Percentiles rank a stretch among this genome's conserved stretches.
These are phyloP conservation scores for Mycena latifolia DNA, from an alignment of 768 basidiomycete genomes.

Conservation along the genomic window DNA sequence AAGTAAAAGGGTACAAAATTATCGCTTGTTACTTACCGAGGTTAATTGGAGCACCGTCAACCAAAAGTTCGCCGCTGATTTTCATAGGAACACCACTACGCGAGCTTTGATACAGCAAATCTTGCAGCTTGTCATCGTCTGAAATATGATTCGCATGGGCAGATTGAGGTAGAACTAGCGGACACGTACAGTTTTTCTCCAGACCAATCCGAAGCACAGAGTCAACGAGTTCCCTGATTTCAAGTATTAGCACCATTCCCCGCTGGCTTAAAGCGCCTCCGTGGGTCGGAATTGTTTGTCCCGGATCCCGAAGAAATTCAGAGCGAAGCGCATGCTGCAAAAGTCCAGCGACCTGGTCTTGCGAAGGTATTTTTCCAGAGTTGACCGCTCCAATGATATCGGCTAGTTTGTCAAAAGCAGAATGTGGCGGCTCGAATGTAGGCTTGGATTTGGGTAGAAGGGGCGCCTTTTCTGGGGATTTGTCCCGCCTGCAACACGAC, in stretches of 20 bases:
- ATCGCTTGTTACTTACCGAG: conserved; percentile 28
- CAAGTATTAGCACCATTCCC: conserved; percentile 44
- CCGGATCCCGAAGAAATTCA: conserved; percentile 38
- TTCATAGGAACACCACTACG: conserved; percentile 38
- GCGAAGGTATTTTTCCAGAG: conserved; percentile 55
- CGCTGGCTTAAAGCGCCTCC: conserved; percentile 45
- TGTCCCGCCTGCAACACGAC: conserved; percentile 33
- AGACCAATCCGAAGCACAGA: conserved; percentile 48
- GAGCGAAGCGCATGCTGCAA: conserved; percentile 44
- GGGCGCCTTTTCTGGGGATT: conserved; percentile 36
- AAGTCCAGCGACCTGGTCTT: conserved; percentile 47
- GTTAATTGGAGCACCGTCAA: conserved; percentile 30
- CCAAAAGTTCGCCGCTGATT: conserved; percentile 35
- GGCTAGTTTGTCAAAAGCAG: conserved; percentile 45
- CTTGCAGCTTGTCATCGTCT: conserved; percentile 55
- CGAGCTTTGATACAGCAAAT: conserved; percentile 46
- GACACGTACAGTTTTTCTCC: conserved; percentile 53
- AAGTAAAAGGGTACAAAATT: neutral
- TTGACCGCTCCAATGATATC: conserved; percentile 52
- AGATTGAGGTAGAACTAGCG: neutral
- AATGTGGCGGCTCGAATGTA: conserved; percentile 19
- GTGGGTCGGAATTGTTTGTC: conserved; percentile 24
- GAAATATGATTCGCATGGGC: neutral
- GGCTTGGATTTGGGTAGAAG: conserved; percentile 32
- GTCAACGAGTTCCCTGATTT: conserved; percentile 46